Conservation (phyloP, 257 asterid species). For the Forsythia viridissima region DNA sequence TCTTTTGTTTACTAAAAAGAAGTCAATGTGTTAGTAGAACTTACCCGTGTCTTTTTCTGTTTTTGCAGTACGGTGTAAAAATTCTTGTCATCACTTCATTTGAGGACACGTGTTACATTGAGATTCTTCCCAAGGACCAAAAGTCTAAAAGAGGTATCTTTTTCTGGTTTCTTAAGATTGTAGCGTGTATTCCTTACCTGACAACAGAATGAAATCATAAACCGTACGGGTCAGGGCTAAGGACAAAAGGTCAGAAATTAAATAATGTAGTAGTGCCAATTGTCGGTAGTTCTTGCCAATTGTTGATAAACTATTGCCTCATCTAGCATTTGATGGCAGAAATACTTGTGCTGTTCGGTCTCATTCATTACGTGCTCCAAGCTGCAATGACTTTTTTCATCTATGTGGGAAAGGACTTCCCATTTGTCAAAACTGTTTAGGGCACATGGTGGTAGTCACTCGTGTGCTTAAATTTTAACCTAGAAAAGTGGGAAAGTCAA, state of each 20-base stretch:
- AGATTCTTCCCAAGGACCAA: constrained; percentile 82
- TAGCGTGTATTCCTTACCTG: neutral
- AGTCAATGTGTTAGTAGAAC: constrained; percentile 14
- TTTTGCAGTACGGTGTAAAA: constrained; percentile 81
- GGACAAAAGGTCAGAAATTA: too few relatives aligned
- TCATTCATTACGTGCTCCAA: constrained; percentile 2
- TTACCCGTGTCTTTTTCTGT: constrained; percentile 19
- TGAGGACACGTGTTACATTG: constrained; percentile 90
- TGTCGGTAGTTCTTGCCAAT: neutral
- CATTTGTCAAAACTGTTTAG: too few relatives aligned
- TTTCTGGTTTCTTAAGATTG: neutral
- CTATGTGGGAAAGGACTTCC: neutral
- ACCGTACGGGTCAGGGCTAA: too few relatives aligned
- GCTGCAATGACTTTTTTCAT: constrained; percentile 1
- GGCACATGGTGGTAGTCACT: too few relatives aligned
- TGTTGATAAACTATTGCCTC: neutral
- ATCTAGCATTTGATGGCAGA: neutral
- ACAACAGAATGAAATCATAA: neutral
- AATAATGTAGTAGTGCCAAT: neutral
- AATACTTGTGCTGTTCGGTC: constrained; percentile 8
- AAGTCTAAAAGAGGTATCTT: constrained; percentile 77
- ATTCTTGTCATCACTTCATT: constrained; percentile 83
- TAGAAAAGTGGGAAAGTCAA: too few relatives aligned
- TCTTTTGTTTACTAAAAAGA: neutral
- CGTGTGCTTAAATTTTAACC: too few relatives aligned